Conservation (phyloP, 2,329 filamentous ascomycete genomes). For the Penicillium oxalicum region DNA sequence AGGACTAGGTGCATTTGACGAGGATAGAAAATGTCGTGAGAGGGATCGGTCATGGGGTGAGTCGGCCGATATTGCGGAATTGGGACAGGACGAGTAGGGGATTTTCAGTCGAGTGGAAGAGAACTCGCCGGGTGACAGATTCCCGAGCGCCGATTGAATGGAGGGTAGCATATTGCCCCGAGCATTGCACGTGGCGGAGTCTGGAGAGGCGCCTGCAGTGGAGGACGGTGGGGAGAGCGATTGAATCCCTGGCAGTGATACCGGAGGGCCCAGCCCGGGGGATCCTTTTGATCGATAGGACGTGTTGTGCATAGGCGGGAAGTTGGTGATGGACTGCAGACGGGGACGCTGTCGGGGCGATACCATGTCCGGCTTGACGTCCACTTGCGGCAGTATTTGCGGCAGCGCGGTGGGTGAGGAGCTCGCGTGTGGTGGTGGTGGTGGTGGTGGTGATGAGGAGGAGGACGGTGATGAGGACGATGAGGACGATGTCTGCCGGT, state of each 20-base stretch:
- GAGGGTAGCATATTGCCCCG: conserved; percentile 37
- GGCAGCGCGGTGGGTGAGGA: conserved; percentile 1
- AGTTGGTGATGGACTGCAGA: conserved; percentile 5
- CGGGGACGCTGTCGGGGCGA: conserved; percentile 7
- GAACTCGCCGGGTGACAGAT: conserved; percentile 27
- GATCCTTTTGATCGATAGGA: conserved; percentile 25
- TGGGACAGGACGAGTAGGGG: conserved; percentile 16
- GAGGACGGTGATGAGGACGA: neutral
- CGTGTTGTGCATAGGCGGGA: conserved; percentile 5
- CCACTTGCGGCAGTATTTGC: neutral
- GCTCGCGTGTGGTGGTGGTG: neutral
- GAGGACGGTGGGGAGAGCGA: conserved; percentile 35
- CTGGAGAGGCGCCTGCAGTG: conserved; percentile 28
- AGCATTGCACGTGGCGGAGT: conserved; percentile 15
- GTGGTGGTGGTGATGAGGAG: neutral
- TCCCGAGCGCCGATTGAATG: conserved; percentile 34
- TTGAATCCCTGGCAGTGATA: conserved; percentile 38
- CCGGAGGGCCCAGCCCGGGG: conserved; percentile 28
- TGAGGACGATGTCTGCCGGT: neutral
- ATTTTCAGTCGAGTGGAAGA: conserved; percentile 21
- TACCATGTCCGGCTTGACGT: conserved; percentile 3
- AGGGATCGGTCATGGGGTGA: conserved; percentile 28
- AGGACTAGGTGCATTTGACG: conserved; percentile 30
- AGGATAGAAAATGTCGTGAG: conserved; percentile 24
- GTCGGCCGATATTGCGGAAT: conserved; percentile 24